phyloP scores from a whole-genome alignment of 805 yeast genomes.

The Millerozyma acaciae region DNA sequence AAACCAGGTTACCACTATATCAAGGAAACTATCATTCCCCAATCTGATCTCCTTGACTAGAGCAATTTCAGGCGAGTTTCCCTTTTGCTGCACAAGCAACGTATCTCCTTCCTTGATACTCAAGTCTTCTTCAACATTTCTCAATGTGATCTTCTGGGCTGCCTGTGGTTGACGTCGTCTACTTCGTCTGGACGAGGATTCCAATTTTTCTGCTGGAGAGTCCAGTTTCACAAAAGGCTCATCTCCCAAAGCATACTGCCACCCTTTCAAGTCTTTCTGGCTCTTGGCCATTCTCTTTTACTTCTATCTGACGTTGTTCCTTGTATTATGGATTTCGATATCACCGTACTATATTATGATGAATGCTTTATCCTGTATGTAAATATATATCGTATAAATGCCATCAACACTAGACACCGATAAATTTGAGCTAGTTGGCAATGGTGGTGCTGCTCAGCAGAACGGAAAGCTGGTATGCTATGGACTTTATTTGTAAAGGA shows the following conservation, averaged over 20 bases:
- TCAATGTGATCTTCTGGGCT: constrained; percentile 22
- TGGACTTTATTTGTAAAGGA: constrained; percentile 51
- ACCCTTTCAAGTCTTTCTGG: constrained; percentile 27
- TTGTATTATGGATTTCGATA: too few relatives aligned
- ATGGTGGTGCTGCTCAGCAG: too few relatives aligned
- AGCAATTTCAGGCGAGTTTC: constrained; percentile 35
- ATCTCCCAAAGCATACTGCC: constrained; percentile 25
- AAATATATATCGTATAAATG: neutral
- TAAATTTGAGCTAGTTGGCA: too few relatives aligned
- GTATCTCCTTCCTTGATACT: constrained; percentile 52
- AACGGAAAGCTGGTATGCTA: too few relatives aligned
- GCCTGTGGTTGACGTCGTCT: constrained; percentile 14
- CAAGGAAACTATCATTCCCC: constrained; percentile 48
- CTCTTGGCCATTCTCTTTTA: constrained; percentile 14
- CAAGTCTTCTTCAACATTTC: constrained; percentile 44
- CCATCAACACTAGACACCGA: too few relatives aligned
- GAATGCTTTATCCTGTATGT: neutral
- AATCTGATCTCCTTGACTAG: constrained; percentile 49
- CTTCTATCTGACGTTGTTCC: too few relatives aligned
- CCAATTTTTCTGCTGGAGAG: neutral
- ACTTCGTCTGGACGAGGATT: constrained; percentile 15
- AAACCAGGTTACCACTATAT: constrained; percentile 47
- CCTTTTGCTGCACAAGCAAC: constrained; percentile 35
- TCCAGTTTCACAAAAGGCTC: constrained; percentile 4
- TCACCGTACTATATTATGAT: neutral